phyloP scores from a whole-genome alignment of 1,139 yeast species.

The Scheffersomyces quercinus region DNA sequence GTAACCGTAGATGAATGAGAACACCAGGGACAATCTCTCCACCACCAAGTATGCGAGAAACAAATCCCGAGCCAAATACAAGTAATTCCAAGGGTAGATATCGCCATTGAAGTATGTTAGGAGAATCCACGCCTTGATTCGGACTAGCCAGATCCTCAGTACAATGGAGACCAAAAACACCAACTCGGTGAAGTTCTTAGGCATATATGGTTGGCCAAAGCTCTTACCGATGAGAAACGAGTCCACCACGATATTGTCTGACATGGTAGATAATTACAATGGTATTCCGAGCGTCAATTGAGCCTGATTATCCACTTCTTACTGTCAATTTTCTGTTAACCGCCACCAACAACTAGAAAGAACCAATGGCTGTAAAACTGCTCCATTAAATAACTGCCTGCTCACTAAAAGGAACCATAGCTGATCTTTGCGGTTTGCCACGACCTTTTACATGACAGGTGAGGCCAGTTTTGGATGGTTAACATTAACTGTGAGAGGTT shows the following conservation, averaged over 20 bases:
- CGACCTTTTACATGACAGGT: no score
- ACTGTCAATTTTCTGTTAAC: no score
- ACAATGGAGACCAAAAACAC: slow-evolving; percentile 6
- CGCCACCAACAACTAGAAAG: no score
- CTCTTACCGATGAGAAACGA: slow-evolving; percentile 5
- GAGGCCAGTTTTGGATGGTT: no score
- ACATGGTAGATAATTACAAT: background rate
- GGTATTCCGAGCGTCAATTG: no score
- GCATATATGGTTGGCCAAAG: slow-evolving; percentile 17
- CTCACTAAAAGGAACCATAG: no score
- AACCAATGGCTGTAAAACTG: no score
- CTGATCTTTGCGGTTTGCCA: no score
- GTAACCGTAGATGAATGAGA: slow-evolving; percentile 31
- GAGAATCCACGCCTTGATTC: background rate
- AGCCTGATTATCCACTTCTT: no score
- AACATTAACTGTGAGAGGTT: no score
- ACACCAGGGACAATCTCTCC: slow-evolving; percentile 9
- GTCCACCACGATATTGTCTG: background rate
- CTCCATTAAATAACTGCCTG: no score
- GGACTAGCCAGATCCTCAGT: no score
- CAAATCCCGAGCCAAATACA: slow-evolving; percentile 26
- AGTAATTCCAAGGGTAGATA: slow-evolving; percentile 6
- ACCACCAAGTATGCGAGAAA: slow-evolving; percentile 21
- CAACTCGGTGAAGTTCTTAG: slow-evolving; percentile 11
- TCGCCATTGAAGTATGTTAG: background rate